These are phyloP conservation scores for Trametes punicea DNA, from an alignment of 768 basidiomycete species.

Conservation along the genomic window DNA sequence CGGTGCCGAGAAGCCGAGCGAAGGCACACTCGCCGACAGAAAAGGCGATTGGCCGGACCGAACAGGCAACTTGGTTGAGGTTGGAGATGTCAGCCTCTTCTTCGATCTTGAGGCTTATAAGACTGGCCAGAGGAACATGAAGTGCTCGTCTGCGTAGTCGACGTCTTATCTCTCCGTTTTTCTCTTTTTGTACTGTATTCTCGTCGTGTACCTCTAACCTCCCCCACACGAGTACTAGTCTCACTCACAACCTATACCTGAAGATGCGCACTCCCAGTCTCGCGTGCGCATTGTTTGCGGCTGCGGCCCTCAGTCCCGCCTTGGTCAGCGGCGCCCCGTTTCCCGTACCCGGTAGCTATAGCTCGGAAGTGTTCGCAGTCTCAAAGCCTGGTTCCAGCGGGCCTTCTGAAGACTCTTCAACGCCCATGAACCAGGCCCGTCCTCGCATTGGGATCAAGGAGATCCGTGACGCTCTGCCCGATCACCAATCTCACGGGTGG, in stretches of 20 bases:
- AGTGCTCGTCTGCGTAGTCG: not conserved
- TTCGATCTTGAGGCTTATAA: slow-evolving; percentile 8
- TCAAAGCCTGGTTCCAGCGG: not conserved
- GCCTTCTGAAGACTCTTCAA: not conserved
- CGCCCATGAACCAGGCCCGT: not conserved
- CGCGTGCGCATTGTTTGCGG: slow-evolving; percentile 25
- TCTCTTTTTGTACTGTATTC: slow-evolving; percentile 1
- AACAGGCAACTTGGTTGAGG: slow-evolving; percentile 9
- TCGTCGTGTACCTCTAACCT: slow-evolving; percentile 1
- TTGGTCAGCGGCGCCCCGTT: slow-evolving; percentile 19
- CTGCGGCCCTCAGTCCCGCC: slow-evolving; percentile 23
- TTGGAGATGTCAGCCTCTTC: slow-evolving; percentile 7
- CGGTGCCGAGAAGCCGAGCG: not conserved
- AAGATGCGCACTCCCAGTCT: slow-evolving; percentile 28
- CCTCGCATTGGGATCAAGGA: slow-evolving; percentile 14
- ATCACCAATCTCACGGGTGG: slow-evolving; percentile 4
- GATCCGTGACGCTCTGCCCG: slow-evolving; percentile 2
- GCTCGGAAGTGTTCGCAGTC: slow-evolving; percentile 18
- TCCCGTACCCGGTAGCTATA: slow-evolving; percentile 11
- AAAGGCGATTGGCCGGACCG: slow-evolving; percentile 4
- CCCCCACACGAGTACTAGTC: slow-evolving; percentile 11
- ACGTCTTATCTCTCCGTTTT: not conserved
- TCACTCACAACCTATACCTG: slow-evolving; percentile 3
- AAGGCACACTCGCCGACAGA: not conserved
- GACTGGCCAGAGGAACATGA: not conserved